Conservation (phyloP, 164 flowering plant genomes). For the Annona squamosa region DNA sequence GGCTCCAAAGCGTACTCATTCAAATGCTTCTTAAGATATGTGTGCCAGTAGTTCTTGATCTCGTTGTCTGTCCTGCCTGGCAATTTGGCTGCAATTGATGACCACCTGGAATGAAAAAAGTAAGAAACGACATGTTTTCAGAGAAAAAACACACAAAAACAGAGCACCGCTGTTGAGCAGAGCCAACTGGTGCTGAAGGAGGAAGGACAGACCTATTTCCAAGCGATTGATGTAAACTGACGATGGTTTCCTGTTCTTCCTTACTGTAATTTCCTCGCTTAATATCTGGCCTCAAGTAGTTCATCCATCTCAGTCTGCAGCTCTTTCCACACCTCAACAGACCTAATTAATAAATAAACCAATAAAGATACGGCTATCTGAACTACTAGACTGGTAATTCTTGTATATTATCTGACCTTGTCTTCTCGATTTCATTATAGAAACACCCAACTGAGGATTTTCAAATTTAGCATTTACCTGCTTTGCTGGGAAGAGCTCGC, state of each 20-base stretch:
- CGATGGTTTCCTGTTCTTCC: conserved; percentile 55
- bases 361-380: background rate
- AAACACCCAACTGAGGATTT: background rate
- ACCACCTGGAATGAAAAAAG: conserved; percentile 27
- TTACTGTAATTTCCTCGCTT: conserved; percentile 50
- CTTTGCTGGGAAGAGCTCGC: conserved; percentile 68
- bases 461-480: conserved; percentile 27
- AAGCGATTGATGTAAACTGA: conserved; percentile 36
- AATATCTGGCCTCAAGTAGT: conserved; percentile 56
- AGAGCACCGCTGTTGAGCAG: background rate
- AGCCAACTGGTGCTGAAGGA: background rate
- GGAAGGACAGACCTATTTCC: conserved; percentile 43
- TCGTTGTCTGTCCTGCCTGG: conserved; percentile 61
- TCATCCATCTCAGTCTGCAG: conserved; percentile 56
- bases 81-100: conserved; percentile 46
- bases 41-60: conserved; percentile 58
- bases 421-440: background rate
- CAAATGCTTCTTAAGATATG: conserved; percentile 41
- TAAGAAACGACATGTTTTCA: background rate
- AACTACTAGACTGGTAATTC: background rate
- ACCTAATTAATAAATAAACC: conserved; percentile 20
- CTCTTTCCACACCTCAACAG: conserved; percentile 62
- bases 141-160: no score
- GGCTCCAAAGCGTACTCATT: conserved; percentile 3
- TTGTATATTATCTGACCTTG: background rate